Evolutionary conservation across 202 grass and related monocot genomes (phyloP).

Genomic region (Schoenoplectus triqueter): DNA sequence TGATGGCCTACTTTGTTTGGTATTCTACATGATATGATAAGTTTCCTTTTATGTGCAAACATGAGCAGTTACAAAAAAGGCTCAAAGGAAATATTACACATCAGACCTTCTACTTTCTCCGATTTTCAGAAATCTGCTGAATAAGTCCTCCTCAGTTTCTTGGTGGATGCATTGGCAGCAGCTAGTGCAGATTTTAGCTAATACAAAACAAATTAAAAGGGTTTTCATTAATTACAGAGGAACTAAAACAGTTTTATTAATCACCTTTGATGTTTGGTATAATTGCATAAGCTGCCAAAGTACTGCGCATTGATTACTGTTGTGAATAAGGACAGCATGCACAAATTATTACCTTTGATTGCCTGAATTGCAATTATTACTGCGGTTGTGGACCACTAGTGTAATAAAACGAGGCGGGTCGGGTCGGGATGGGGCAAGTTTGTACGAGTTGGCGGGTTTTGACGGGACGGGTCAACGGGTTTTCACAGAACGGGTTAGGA

Average conservation of each 20-base stretch:
- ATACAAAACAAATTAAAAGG: background rate
- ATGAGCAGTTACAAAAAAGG: background rate
- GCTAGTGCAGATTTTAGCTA: conserved; percentile 37
- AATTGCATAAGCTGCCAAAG: background rate
- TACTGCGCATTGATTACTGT: background rate
- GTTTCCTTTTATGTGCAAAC: conserved; percentile 32
- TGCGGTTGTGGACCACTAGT: too few species aligned
- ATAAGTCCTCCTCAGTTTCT: conserved; percentile 28
- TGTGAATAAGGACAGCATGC: background rate
- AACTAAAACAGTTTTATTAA: background rate
- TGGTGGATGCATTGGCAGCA: conserved; percentile 24
- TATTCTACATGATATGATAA: background rate
- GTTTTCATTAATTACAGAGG: background rate
- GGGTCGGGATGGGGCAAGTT: too few species aligned
- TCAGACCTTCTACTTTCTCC: background rate
- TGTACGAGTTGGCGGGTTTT: too few species aligned
- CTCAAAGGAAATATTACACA: background rate
- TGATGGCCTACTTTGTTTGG: background rate
- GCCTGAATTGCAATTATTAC: too few species aligned
- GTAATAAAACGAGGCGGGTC: too few species aligned
- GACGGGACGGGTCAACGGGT: too few species aligned
- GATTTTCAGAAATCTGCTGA: conserved; percentile 30
- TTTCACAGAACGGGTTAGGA: too few species aligned
- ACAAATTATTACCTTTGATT: too few species aligned
- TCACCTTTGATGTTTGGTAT: background rate